Percentiles rank a stretch among this genome's conserved stretches.
These are phyloP conservation scores for Fragosphaeria purpurea DNA, from an alignment of 2,329 filamentous ascomycete genomes.

Conservation along the genomic window DNA sequence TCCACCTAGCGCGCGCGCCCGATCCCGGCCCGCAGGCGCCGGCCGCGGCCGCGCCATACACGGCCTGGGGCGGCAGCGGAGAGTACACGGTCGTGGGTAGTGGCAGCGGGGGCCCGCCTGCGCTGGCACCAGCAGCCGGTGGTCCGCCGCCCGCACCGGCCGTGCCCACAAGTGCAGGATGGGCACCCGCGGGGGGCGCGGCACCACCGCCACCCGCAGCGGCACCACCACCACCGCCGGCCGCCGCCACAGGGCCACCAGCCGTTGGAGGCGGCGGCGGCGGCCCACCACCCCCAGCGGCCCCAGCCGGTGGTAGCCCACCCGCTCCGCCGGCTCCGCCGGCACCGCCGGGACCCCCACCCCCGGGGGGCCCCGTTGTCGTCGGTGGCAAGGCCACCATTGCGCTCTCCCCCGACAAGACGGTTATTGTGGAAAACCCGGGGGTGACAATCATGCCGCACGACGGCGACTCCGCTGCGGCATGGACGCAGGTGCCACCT, in stretches of 20 bases:
- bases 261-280: neutral
- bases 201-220: too few relatives aligned
- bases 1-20: neutral
- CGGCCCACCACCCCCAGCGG: neutral
- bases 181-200: neutral
- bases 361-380: neutral
- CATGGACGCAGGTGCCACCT: conserved; percentile 6
- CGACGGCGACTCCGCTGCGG: neutral
- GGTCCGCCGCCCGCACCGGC: neutral
- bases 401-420: conserved; percentile 8
- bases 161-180: neutral
- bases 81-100: too few relatives aligned
- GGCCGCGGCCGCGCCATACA: neutral
- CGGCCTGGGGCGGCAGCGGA: neutral
- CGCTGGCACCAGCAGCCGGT: neutral
- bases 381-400: conserved; percentile 7
- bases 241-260: too few relatives aligned
- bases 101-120: neutral
- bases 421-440: conserved; percentile 10
- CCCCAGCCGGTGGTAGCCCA: neutral
- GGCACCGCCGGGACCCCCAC: neutral
- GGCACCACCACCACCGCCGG: too few relatives aligned
- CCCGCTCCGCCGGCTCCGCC: neutral
- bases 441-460: conserved; percentile 2
- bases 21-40: neutral